phyloP scores from a whole-genome alignment of 192 early-diverging fungal species.

The Entomortierella beljakovae region DNA sequence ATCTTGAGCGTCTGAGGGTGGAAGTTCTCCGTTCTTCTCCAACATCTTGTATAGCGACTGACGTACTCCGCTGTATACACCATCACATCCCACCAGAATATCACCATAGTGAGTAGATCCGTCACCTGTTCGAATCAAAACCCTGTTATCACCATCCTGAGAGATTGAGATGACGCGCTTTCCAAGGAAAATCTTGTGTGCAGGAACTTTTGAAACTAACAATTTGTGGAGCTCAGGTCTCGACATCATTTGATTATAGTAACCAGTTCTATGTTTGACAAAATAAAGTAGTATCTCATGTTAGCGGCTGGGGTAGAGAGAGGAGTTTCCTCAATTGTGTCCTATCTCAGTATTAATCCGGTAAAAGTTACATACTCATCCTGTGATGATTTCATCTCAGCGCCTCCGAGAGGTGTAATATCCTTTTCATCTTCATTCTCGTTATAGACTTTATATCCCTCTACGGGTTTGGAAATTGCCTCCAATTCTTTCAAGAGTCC shows the following conservation, averaged over 20 bases:
- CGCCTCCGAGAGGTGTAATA: not conserved
- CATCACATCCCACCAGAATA: conserved; percentile 23
- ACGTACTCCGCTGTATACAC: conserved; percentile 20
- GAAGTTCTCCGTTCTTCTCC: not conserved
- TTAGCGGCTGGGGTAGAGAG: no score
- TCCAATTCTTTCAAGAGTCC: not conserved
- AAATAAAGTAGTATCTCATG: not conserved
- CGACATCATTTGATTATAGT: not conserved
- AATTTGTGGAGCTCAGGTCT: conserved; percentile 3
- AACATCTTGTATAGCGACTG: conserved; percentile 20
- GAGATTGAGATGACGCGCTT: conserved; percentile 11
- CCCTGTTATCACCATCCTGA: not conserved
- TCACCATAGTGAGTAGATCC: conserved; percentile 14
- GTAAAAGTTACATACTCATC: no score
- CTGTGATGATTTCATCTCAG: no score
- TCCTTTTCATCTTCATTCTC: not conserved
- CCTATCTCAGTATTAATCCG: not conserved
- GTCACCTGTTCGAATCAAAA: conserved; percentile 16
- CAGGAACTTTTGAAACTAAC: not conserved
- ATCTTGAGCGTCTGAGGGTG: conserved; percentile 10
- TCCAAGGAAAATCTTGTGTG: conserved; percentile 9
- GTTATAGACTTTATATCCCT: not conserved
- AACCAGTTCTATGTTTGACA: not conserved
- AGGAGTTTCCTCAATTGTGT: not conserved
- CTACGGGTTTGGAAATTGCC: not conserved